phyloP scores from a whole-genome alignment of 2,329 filamentous ascomycete species.

The Microdochium bolleyi region DNA sequence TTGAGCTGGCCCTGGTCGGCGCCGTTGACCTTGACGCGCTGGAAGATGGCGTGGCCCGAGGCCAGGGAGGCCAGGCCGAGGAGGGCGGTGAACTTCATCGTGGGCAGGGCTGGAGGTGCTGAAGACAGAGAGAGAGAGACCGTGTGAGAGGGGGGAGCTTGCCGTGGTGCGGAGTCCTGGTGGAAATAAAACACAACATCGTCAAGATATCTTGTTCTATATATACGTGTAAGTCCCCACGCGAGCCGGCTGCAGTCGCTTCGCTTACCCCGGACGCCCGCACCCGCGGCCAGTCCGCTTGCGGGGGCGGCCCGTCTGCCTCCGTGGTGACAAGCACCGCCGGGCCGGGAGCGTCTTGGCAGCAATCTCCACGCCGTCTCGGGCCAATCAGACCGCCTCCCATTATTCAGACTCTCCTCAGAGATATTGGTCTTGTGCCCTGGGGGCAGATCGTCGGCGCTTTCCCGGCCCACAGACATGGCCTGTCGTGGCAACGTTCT shows the following conservation, averaged over 20 bases:
- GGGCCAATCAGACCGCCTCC: background rate
- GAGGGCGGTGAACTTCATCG: constrained; percentile 14
- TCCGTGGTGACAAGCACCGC: background rate
- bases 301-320: background rate
- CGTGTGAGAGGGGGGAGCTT: no score
- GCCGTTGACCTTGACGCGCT: constrained; percentile 34
- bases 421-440: background rate
- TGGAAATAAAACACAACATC: no score
- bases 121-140: background rate
- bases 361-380: background rate
- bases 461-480: background rate
- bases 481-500: background rate
- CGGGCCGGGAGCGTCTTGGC: background rate
- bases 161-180: no score
- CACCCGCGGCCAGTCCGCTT: background rate
- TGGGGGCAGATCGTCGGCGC: background rate
- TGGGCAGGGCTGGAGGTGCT: no score
- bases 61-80: constrained; percentile 25
- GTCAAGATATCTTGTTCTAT: no score
- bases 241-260: no score
- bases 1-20: constrained; percentile 39
- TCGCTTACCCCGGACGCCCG: no score
- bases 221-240: no score
- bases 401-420: background rate
- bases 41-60: constrained; percentile 27